These are phyloP conservation scores for Cystofilobasidium capitatum DNA, from an alignment of 768 basidiomycete species.

Conservation along the genomic window DNA sequence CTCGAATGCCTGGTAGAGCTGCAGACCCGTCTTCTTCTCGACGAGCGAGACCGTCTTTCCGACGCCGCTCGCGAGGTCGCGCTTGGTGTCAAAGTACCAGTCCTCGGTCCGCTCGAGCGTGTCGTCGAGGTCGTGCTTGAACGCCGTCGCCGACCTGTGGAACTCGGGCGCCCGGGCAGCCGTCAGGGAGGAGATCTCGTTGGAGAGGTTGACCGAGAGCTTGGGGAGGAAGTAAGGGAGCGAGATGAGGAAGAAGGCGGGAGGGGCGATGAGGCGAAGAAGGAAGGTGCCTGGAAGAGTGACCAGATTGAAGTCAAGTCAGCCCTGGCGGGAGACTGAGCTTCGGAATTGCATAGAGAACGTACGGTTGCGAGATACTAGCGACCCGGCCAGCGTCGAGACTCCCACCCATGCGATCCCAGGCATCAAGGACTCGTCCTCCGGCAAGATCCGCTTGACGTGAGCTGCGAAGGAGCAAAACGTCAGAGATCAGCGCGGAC, in stretches of 20 bases:
- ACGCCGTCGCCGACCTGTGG: constrained; percentile 4
- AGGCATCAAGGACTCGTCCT: constrained; percentile 73
- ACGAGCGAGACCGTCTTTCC: not conserved
- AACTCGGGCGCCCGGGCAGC: constrained; percentile 8
- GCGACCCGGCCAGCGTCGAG: constrained; percentile 75
- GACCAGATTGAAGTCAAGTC: not conserved
- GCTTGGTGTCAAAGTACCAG: not conserved
- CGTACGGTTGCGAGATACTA: constrained; percentile 66
- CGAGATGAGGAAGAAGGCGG: constrained; percentile 59
- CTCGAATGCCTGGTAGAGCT: constrained; percentile 20
- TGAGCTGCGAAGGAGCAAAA: constrained; percentile 47
- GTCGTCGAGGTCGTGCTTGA: not conserved
- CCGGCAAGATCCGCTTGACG: constrained; percentile 69
- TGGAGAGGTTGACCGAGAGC: constrained; percentile 58
- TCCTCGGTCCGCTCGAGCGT: constrained; percentile 1
- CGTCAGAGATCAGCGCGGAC: not conserved
- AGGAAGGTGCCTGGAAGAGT: constrained; percentile 45
- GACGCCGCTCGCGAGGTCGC: constrained; percentile 2
- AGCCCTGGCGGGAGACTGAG: not conserved
- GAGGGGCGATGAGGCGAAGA: constrained; percentile 64
- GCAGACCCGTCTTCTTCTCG: constrained; percentile 16
- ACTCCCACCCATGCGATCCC: constrained; percentile 72
- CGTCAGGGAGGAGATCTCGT: constrained; percentile 16
- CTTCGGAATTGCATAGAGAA: not conserved
- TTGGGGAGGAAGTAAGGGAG: constrained; percentile 77